A percentile compares a stretch with the other conserved stretches of the same genome.
Conservation (phyloP, 2,329 filamentous ascomycete genomes). For the Clonostachys rhizophaga region DNA sequence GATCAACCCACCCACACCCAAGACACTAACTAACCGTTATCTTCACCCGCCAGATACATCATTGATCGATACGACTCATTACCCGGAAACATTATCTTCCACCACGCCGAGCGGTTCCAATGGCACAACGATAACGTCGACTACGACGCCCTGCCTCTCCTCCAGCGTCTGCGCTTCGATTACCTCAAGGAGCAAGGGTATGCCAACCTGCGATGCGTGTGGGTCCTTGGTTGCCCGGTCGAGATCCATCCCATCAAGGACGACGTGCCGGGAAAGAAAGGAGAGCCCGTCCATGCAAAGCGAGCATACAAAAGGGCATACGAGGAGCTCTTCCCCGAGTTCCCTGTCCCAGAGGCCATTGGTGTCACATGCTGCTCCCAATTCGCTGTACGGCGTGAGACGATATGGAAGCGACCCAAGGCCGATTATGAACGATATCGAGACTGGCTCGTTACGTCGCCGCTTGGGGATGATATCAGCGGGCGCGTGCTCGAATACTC, state of each 20-base stretch:
- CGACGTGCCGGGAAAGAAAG: conserved; percentile 23
- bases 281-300: conserved; percentile 28
- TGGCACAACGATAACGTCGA: conserved; percentile 51
- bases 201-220: conserved; percentile 56
- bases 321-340: conserved; percentile 30
- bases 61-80: conserved; percentile 42
- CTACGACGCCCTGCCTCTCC: conserved; percentile 46
- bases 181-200: conserved; percentile 51
- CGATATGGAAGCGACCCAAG: conserved; percentile 39
- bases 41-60: conserved; percentile 27
- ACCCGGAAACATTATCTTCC: conserved; percentile 37
- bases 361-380: conserved; percentile 61
- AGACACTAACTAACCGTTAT: background rate
- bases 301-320: conserved; percentile 35
- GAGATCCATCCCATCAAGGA: conserved; percentile 36
- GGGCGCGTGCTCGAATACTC: conserved; percentile 61
- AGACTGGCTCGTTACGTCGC: conserved; percentile 55
- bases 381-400: conserved; percentile 54
- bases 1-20: background rate
- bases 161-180: conserved; percentile 40
- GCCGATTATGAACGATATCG: conserved; percentile 52
- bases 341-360: conserved; percentile 41
- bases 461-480: conserved; percentile 46
- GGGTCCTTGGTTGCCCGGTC: conserved; percentile 49
- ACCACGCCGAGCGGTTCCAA: conserved; percentile 41